phyloP scores from a whole-genome alignment of 306 rosid genomes.

The Quercus berberidifolia region DNA sequence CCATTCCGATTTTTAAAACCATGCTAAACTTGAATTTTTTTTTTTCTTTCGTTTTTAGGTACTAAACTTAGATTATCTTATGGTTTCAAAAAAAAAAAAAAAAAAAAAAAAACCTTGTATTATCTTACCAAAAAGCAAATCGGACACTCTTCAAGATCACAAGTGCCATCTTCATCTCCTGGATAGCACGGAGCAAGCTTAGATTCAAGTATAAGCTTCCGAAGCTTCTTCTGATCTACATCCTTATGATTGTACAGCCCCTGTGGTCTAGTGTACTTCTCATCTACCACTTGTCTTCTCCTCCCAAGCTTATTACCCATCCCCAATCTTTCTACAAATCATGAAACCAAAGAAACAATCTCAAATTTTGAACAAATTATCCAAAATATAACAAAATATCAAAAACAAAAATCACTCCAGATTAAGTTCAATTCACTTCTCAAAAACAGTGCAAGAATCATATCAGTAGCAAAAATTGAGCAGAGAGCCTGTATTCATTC shows the following conservation, averaged over 20 bases:
- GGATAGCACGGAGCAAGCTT: conserved; percentile 99
- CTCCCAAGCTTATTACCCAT: conserved; percentile 99
- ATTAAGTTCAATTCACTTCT: background rate
- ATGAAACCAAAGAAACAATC: background rate
- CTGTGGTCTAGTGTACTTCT: conserved; percentile 90
- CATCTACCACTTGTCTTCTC: conserved; percentile 89
- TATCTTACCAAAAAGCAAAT: conserved; percentile 90
- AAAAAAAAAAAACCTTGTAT: no score
- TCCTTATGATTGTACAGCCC: conserved; percentile 95
- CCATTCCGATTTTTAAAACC: no score
- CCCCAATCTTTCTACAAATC: background rate
- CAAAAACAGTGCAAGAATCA: no score
- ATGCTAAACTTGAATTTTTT: no score
- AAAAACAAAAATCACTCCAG: background rate
- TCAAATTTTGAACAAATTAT: background rate
- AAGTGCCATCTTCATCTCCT: conserved; percentile 69
- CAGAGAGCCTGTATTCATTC: no score
- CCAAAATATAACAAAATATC: background rate
- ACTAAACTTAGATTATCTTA: no score
- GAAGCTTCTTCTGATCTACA: conserved; percentile 96
- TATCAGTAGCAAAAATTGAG: no score
- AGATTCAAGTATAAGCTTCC: conserved; percentile 88
- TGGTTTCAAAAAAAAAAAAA: no score
- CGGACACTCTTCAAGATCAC: conserved; percentile 93
- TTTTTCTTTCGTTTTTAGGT: no score